These are phyloP conservation scores for Pichia sp. DNA, from an alignment of 1,139 yeast species.

Conservation along the genomic window DNA sequence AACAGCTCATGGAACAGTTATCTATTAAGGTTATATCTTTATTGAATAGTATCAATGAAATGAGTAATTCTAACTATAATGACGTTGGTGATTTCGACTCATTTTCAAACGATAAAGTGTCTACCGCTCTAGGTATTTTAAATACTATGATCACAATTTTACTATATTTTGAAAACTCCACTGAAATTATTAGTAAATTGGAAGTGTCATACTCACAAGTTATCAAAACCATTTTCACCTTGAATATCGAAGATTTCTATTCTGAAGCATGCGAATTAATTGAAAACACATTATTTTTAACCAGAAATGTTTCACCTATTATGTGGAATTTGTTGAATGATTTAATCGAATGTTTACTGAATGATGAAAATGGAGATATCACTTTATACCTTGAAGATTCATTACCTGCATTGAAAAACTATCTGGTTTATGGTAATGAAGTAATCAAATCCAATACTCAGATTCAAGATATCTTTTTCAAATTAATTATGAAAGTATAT, in stretches of 20 bases:
- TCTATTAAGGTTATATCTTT: constrained; percentile 74
- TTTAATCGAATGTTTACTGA: constrained; percentile 40
- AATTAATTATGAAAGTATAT: constrained; percentile 25
- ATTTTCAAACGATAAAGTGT: constrained; percentile 65
- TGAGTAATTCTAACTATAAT: constrained; percentile 38
- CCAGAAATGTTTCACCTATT: constrained; percentile 59
- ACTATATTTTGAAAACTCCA: constrained; percentile 76
- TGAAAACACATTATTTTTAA: constrained; percentile 75
- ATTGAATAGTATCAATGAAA: constrained; percentile 60
- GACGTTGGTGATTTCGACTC: constrained; percentile 38
- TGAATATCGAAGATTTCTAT: constrained; percentile 68
- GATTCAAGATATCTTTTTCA: constrained; percentile 24
- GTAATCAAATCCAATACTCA: constrained; percentile 33
- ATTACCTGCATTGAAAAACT: constrained; percentile 68
- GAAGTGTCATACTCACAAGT: constrained; percentile 74
- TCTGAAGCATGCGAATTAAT: constrained; percentile 78
- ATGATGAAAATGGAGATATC: constrained; percentile 22
- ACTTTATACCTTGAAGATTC: constrained; percentile 63
- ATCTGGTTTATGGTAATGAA: constrained; percentile 60
- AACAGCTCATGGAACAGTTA: constrained; percentile 72
- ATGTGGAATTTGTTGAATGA: constrained; percentile 70
- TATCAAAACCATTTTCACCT: constrained; percentile 54
- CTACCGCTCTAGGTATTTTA: constrained; percentile 82
- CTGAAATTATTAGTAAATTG: constrained; percentile 54
- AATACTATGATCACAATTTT: constrained; percentile 86